Conservation (phyloP, 139 green algal genomes). For the Closterium sp. region DNA sequence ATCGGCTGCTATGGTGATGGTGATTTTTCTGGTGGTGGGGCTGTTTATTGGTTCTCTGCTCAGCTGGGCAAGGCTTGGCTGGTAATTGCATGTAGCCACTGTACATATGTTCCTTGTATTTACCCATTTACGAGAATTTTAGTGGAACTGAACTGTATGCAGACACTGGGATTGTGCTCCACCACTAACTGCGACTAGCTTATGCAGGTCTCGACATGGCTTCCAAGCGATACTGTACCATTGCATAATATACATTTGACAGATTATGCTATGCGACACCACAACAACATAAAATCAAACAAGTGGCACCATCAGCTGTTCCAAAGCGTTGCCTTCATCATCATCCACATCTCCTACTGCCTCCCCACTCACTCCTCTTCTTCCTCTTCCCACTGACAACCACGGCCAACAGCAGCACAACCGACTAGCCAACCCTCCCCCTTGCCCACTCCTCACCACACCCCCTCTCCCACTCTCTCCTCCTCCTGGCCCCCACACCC, state of each 20-base stretch:
- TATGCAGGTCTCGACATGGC: no score
- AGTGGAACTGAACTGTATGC: no score
- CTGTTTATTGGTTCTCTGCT: slow-evolving; percentile 67
- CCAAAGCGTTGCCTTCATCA: background rate
- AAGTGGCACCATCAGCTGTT: background rate
- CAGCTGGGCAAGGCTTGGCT: slow-evolving; percentile 66
- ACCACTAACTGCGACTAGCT: no score
- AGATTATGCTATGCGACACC: no score
- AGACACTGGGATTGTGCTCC: no score
- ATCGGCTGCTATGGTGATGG: slow-evolving; percentile 68
- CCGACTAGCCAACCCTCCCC: background rate
- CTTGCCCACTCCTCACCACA: background rate
- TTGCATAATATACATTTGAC: no score
- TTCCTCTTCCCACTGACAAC: background rate
- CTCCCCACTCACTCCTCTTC: background rate
- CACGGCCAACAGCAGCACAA: background rate
- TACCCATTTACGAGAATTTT: no score
- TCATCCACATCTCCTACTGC: background rate
- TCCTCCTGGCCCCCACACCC: background rate
- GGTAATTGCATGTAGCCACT: no score
- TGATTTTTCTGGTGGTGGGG: slow-evolving; percentile 77
- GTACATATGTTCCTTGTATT: no score
- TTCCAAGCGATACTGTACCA: no score
- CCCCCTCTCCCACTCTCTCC: no score
- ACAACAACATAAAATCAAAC: background rate